Evolutionary conservation across 1,284 basidiomycete genomes (phyloP), one percentile per base, ranked within the genome.

Genomic region (Trichosporon faecale): DNA sequence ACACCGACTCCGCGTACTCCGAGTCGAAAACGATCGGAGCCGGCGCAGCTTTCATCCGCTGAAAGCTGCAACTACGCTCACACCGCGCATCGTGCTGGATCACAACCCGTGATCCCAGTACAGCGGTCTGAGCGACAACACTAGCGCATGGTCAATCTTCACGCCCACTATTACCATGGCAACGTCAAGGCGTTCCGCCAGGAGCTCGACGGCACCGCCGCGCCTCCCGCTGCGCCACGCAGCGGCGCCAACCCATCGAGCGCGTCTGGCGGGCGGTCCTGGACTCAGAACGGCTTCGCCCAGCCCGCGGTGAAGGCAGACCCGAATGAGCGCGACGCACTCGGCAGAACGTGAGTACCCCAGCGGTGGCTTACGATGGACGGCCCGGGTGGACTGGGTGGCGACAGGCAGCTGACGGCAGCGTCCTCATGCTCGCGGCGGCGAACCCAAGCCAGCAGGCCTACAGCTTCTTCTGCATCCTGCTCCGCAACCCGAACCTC

Each of bases 161-260:
- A 94, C 91, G 90, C 87, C 70, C 87, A 91, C 83, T 92, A 91
- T 80, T 82, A 86, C 82, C 88, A 90, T 83, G 87, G 89, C 78
- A 89, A 92, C 83, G 88, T 91, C 84, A 90, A 91, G 85, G 90
- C 88, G 70, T 94, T 94, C 84, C 89, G 91, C 81, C 90, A 91
- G 78, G 87, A 91, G 82, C 88, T 94, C 79, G 90, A 92, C 76
- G 85, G 80, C 29, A 79, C 78, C 12, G 79, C 72, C 75, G 70
- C 67, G 82, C 82, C 65, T 81, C 81, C 25, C 73, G 64, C 82
- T 82, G 72, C 66, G 23, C 14, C 61, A 68, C 23, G 64, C 78
- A 69, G 80, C 77, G 81, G 83, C 37, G 68, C 33, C 60, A 70
- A 66, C 49, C 72, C 78, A 33, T 74, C 75, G 2, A 78, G 78